Evolutionary conservation across 164 flowering plant species (phyloP), one percentile per base, ranked within the genome.

Genomic region (Aristolochia fimbriata): DNA sequence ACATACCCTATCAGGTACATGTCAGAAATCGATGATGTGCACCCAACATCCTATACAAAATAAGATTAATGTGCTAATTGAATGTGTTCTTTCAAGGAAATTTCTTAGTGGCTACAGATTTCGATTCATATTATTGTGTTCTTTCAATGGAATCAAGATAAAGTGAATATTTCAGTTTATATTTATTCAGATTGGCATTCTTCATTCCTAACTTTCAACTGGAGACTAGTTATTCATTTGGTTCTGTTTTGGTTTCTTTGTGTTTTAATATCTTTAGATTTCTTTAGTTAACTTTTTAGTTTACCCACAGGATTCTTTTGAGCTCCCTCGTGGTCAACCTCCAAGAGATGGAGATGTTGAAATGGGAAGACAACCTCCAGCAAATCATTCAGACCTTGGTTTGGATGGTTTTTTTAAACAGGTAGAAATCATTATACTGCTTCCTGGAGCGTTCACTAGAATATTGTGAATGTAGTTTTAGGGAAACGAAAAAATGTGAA

Each of bases 331-430:
- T 25, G 58, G 58, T 30, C 58, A 56, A 56, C 20, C 58, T 56
- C 31, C 58, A 56, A 56, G 58, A 17, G 58, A 56, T 31, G 45
- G 45, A 17, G 58, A 56, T 56, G 31, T 56, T 31, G 58, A 56
- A 56, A 56, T 56, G 58, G 58, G 58, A 56, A 56, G 58, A 30
- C 43, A 56, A 56, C 46, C 58, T 13, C 43, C 58, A 27, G 11
- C 45, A 27, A 56, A 27, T 56, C 43, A 33, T 30, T 6, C 58
- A 30, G 58, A 56, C 19, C 58, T 27, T 27, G 58, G 58, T 15
- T 33, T 56, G 58, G 58, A 56, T 15, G 45, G 12, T 15, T 56
- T 56, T 33, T 33, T 27, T 12, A 56, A 56, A 31, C 46, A 56
- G 58, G 58, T 56, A 56, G 30, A 23, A 11, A 22, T 22, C 27